These are phyloP conservation scores for Persicaria tinctoria DNA, from an alignment of 148 eudicot genomes.

Conservation along the genomic window DNA sequence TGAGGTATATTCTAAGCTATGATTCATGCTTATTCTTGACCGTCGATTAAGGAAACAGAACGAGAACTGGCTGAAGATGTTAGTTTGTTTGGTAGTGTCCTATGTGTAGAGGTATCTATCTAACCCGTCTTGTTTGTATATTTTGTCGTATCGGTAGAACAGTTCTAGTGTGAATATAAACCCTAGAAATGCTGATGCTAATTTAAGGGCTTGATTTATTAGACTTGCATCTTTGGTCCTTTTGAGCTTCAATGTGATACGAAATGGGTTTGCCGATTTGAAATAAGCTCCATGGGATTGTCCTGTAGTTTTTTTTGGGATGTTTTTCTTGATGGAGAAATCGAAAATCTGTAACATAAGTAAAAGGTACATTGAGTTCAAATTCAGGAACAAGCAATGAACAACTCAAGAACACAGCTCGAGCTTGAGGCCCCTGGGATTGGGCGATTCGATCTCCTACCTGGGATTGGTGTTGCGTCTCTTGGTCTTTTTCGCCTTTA, in stretches of 20 bases:
- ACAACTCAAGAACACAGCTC: no score
- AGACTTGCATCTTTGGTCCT: not conserved
- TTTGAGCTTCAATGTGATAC: not conserved
- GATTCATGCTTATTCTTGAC: not conserved
- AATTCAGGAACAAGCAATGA: no score
- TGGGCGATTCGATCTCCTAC: no score
- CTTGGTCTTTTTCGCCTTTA: no score
- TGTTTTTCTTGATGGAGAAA: no score
- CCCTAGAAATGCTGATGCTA: conserved; percentile 6
- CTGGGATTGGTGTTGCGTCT: no score
- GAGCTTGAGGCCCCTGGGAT: no score
- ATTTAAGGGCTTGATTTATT: not conserved
- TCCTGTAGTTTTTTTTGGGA: no score
- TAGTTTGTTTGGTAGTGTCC: not conserved
- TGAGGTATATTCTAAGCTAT: not conserved
- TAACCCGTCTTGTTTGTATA: not conserved
- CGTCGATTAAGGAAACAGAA: not conserved
- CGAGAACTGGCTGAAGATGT: not conserved
- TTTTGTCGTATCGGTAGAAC: not conserved
- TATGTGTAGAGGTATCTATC: conserved; percentile 1
- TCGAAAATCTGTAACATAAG: no score
- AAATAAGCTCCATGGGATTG: no score
- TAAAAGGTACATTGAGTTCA: no score
- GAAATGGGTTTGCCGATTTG: conserved; percentile 14
- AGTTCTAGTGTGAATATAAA: not conserved